Evolutionary conservation across 371 early-diverging fungal species (phyloP).

Genomic region (Mortierella sp.): DNA sequence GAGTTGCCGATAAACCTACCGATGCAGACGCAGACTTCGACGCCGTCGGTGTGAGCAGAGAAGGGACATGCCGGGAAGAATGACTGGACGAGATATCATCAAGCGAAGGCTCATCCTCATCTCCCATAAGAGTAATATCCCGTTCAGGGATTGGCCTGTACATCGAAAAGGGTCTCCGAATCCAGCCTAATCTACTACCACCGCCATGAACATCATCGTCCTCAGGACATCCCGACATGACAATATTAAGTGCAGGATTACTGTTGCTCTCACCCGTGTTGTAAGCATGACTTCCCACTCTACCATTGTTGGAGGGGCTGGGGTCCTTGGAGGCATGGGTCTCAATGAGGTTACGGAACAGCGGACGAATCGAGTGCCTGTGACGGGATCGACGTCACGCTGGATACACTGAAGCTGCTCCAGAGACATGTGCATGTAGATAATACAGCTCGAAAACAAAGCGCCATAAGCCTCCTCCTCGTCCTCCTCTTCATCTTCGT

Average conservation of each 20-base stretch:
- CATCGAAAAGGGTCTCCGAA: neutral
- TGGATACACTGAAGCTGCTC: slow-evolving; percentile 65
- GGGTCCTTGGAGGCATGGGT: neutral
- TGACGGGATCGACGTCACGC: slow-evolving; percentile 63
- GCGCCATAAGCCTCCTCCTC: slow-evolving; percentile 49
- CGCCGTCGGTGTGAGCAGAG: too few species aligned
- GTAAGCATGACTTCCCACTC: neutral
- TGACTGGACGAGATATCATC: neutral
- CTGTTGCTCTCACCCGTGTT: neutral
- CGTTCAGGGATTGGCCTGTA: slow-evolving; percentile 9
- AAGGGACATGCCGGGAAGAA: neutral
- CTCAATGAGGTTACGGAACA: slow-evolving; percentile 64
- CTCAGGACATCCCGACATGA: neutral
- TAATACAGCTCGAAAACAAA: slow-evolving; percentile 60
- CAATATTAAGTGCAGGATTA: neutral
- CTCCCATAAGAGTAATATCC: neutral
- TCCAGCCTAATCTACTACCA: neutral
- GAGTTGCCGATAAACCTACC: neutral
- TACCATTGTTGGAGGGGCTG: neutral
- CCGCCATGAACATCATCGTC: neutral
- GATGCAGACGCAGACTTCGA: neutral
- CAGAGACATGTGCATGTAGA: slow-evolving; percentile 74
- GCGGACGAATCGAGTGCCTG: slow-evolving; percentile 56
- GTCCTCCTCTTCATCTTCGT: slow-evolving; percentile 15
- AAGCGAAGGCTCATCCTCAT: neutral